phyloP scores from a whole-genome alignment of 1,284 basidiomycete species.

The Malassezia sp. region DNA sequence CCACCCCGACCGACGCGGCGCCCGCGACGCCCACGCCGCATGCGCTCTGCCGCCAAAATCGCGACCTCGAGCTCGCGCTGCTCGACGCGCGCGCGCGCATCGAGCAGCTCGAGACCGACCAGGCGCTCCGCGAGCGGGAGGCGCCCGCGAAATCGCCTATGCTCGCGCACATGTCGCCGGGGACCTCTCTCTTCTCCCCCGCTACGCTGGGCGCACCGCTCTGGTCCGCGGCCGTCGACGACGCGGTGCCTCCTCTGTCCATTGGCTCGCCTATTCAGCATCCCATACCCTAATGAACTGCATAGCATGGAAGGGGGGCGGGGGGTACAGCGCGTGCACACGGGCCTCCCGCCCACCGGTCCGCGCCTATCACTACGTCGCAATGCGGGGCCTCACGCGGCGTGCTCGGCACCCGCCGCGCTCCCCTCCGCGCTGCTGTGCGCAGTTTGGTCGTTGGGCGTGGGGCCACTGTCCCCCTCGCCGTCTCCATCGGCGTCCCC shows the following conservation, averaged over 20 bases:
- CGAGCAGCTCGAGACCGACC: constrained; percentile 11
- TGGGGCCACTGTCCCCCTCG: too few species aligned
- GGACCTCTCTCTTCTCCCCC: constrained; percentile 6
- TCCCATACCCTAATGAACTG: too few species aligned
- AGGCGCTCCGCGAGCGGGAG: too few species aligned
- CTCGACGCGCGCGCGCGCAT: constrained; percentile 2
- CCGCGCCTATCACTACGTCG: too few species aligned
- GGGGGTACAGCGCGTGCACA: too few species aligned
- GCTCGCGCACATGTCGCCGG: not conserved
- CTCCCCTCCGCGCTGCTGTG: too few species aligned
- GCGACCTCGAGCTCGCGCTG: not conserved
- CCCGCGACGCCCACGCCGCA: not conserved
- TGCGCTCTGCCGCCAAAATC: not conserved
- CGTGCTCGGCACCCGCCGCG: too few species aligned
- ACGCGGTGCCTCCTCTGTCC: constrained; percentile 10
- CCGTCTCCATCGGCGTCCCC: too few species aligned
- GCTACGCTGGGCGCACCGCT: constrained; percentile 8
- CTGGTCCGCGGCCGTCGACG: not conserved
- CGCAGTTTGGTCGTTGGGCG: too few species aligned
- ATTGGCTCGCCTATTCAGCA: constrained; percentile 6
- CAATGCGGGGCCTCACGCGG: too few species aligned
- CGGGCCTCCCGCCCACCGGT: too few species aligned
- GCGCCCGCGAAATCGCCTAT: not conserved
- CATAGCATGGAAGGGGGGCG: too few species aligned
- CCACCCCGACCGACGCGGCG: not conserved